Evolutionary conservation across 176 grass and related monocot species (phyloP).

Genomic region (Paspalum vaginatum): DNA sequence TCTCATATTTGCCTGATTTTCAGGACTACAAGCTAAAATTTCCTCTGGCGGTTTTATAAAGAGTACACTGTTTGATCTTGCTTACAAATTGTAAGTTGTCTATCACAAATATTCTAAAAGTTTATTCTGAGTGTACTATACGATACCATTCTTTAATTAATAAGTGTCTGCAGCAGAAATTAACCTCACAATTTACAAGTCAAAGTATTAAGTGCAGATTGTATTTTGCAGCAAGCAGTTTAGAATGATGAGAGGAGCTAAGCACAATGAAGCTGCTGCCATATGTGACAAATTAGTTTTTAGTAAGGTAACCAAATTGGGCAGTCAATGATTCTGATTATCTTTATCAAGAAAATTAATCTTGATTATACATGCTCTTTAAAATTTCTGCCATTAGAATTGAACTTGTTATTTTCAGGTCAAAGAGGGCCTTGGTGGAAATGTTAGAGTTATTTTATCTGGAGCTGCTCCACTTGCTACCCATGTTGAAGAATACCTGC

Average conservation of each 20-base stretch:
- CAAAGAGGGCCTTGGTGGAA: slow-evolving; percentile 92
- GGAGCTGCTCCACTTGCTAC: slow-evolving; percentile 87
- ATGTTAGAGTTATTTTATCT: slow-evolving; percentile 82
- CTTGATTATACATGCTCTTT: slow-evolving; percentile 19
- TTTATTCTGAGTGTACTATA: slow-evolving; percentile 21
- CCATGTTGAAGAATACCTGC: slow-evolving; percentile 86
- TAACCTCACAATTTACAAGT: slow-evolving; percentile 30
- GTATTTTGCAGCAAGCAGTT: slow-evolving; percentile 77
- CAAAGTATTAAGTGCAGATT: slow-evolving; percentile 29
- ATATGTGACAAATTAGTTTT: slow-evolving; percentile 93
- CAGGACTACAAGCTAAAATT: slow-evolving; percentile 87
- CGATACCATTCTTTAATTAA: slow-evolving; percentile 25
- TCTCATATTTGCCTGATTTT: slow-evolving; percentile 26
- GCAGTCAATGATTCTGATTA: background rate
- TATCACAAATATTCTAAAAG: background rate
- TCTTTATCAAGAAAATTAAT: too few relatives aligned
- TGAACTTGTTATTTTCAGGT: slow-evolving; percentile 51
- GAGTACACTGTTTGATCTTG: slow-evolving; percentile 79
- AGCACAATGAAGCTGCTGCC: slow-evolving; percentile 76
- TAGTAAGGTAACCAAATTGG: slow-evolving; percentile 67
- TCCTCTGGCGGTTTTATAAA: slow-evolving; percentile 78
- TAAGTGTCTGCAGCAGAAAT: background rate
- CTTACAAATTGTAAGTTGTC: slow-evolving; percentile 87
- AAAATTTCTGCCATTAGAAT: slow-evolving; percentile 7
- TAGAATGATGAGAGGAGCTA: slow-evolving; percentile 85